A percentile compares a stretch with the other conserved stretches of the same genome.
phyloP scores from a whole-genome alignment of 1,284 basidiomycete species.

The Tylopilus sp. region DNA sequence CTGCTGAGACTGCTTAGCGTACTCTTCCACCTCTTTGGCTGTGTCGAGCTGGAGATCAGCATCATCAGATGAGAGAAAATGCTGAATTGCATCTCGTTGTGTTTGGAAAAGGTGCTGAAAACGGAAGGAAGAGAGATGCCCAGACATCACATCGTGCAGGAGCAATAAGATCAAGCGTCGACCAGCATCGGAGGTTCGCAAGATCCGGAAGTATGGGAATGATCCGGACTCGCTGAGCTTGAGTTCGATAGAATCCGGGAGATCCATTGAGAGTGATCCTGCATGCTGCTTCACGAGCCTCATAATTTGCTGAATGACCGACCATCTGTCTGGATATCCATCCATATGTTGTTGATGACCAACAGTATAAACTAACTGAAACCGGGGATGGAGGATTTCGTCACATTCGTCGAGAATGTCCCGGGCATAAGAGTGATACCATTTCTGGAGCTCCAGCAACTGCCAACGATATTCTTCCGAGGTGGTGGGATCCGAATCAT shows the following conservation, averaged over 20 bases:
- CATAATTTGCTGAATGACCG: constrained; percentile 34
- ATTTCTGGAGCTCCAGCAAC: constrained; percentile 29
- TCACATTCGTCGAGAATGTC: constrained; percentile 38
- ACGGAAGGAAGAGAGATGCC: neutral
- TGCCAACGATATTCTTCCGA: too few species aligned
- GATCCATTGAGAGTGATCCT: neutral
- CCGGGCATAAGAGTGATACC: constrained; percentile 37
- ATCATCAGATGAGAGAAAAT: neutral
- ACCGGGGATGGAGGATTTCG: too few species aligned
- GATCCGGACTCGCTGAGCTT: neutral
- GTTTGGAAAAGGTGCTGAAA: neutral
- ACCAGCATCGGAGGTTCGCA: neutral
- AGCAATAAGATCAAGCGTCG: neutral
- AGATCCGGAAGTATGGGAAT: neutral
- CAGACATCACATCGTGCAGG: neutral
- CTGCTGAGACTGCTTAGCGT: neutral
- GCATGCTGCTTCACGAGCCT: constrained; percentile 26
- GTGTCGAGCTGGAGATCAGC: neutral
- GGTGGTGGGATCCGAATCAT: too few species aligned
- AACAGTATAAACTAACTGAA: constrained; percentile 54
- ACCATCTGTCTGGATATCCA: constrained; percentile 53
- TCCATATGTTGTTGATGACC: constrained; percentile 52
- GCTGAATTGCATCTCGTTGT: neutral
- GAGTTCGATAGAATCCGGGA: constrained; percentile 22
- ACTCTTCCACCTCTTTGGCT: neutral